Evolutionary conservation across 495 filamentous ascomycete genomes (phyloP), one percentile per base, ranked within the genome.

Genomic region (Penicillium roqueforti): DNA sequence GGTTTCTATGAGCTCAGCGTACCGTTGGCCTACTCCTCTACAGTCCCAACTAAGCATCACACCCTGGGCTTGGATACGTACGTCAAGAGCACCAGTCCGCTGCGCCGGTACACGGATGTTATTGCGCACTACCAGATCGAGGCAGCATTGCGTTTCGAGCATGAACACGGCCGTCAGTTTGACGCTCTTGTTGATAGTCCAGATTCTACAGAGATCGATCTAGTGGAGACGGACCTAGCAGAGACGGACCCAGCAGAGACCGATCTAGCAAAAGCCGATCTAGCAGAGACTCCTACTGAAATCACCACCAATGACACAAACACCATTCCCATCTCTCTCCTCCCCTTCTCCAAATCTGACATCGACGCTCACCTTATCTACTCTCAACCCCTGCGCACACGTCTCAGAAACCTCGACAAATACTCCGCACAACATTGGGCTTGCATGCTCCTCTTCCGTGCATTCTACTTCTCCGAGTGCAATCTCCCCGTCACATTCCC

Each of bases 41-140:
- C 79, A 38, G 51, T 31, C 32, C 80, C 85, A 0, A 67, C 80
- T 38, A 78, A 73, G 16, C 80, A 88, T 60, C 70, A 74, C 28
- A 65, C 77, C 8, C 69, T 96, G 18, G 91, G 88, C 11, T 57
- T 87, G 4, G 71, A 84, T 41, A 73, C 82, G 34, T 96, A 96
- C 64, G 73, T 83, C 55, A 93, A 89, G 61, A 82, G 83, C 36
- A 97, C 93, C 2, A 91, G 86, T 57, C 93, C 93, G 3, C 76
- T 98, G 7, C 88, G 93, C 16, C 80, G 93, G 26, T 96, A 85
- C 69, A 70, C 72, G 14, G 93, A 98, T 67, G 68, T 97, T 56
- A 72, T 97, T n/a, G 76, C 81, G 1, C 91, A 96, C 67, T 97
- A 90, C 80, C 92, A 97, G 61, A 91, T 98, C 57, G 86, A 95